Conservation (phyloP, 2,329 filamentous ascomycete genomes). For the Pseudopyrenochaeta lycopersici region DNA sequence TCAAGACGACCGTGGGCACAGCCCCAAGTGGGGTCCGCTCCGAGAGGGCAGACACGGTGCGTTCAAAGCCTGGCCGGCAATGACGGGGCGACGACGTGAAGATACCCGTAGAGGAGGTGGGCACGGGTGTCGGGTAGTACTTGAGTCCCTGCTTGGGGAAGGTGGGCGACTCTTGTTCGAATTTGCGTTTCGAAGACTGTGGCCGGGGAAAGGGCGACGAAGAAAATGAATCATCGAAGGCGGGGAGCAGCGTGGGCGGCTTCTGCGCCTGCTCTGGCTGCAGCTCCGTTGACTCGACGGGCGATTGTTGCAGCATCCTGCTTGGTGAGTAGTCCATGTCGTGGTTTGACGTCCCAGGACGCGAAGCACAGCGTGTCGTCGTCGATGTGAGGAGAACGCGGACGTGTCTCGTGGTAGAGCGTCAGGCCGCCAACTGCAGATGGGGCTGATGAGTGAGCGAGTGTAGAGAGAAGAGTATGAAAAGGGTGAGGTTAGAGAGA, state of each 20-base stretch:
- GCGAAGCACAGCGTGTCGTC: slow-evolving; percentile 43
- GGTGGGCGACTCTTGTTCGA: slow-evolving; percentile 58
- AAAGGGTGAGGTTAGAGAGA: slow-evolving; percentile 34
- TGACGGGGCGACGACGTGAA: slow-evolving; percentile 75
- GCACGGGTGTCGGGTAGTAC: slow-evolving; percentile 88
- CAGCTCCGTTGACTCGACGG: slow-evolving; percentile 34
- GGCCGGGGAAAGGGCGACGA: slow-evolving; percentile 77
- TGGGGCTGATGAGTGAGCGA: slow-evolving; percentile 20
- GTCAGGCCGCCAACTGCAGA: slow-evolving; percentile 33
- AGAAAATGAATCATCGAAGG: slow-evolving; percentile 68
- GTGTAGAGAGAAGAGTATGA: slow-evolving; percentile 16
- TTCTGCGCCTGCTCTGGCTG: slow-evolving; percentile 60
- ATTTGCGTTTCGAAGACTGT: slow-evolving; percentile 71
- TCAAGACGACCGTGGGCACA: slow-evolving; percentile 83
- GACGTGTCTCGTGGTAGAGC: slow-evolving; percentile 36
- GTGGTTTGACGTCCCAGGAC: slow-evolving; percentile 30
- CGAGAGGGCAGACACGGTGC: slow-evolving; percentile 68
- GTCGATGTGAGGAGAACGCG: slow-evolving; percentile 24
- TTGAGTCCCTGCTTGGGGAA: slow-evolving; percentile 65
- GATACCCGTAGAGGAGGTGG: slow-evolving; percentile 92
- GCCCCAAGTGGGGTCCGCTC: slow-evolving; percentile 85
- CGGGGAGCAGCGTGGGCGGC: slow-evolving; percentile 77
- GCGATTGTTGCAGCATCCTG: slow-evolving; percentile 36
- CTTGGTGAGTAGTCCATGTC: slow-evolving; percentile 45
- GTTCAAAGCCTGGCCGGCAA: slow-evolving; percentile 62